phyloP scores from a whole-genome alignment of 2,329 filamentous ascomycete genomes.

The Thelonectria blattea region DNA sequence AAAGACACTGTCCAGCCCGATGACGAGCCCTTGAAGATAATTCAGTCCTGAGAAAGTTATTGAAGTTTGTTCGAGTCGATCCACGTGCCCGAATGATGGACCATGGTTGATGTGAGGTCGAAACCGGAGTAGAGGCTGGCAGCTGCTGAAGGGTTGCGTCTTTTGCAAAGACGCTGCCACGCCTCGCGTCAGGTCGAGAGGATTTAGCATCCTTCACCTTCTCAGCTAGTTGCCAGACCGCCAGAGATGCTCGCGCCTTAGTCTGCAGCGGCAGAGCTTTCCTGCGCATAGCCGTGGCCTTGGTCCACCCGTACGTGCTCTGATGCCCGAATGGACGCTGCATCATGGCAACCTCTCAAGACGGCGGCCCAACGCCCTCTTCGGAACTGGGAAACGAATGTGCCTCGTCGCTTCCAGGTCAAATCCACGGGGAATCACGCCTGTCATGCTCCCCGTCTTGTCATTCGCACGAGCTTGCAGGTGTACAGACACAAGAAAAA shows the following conservation, averaged over 20 bases:
- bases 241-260: constrained; percentile 8
- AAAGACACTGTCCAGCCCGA: constrained; percentile 22
- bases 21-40: constrained; percentile 3
- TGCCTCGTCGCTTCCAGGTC: constrained; percentile 10
- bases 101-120: constrained; percentile 18
- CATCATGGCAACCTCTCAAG: constrained; percentile 26
- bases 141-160: constrained; percentile 20
- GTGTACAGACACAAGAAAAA: constrained; percentile 49
- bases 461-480: constrained; percentile 46
- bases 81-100: constrained; percentile 36
- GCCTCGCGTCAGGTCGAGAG: constrained; percentile 9
- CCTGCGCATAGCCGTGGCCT: constrained; percentile 30
- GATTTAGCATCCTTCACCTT: constrained; percentile 1
- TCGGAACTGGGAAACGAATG: constrained; percentile 3
- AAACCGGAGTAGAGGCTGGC: constrained; percentile 16
- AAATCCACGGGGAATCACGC: constrained; percentile 17
- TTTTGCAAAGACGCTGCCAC: constrained; percentile 18
- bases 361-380: constrained; percentile 11
- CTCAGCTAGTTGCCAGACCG: constrained; percentile 16
- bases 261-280: constrained; percentile 21
- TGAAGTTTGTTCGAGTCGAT: constrained; percentile 30
- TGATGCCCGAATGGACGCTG: constrained; percentile 22
- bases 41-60: background rate
- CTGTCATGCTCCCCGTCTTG: constrained; percentile 37
- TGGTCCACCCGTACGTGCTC: constrained; percentile 20